These are phyloP conservation scores for Juncus inflexus DNA, from an alignment of 176 grass and related monocot species.

Conservation along the genomic window DNA sequence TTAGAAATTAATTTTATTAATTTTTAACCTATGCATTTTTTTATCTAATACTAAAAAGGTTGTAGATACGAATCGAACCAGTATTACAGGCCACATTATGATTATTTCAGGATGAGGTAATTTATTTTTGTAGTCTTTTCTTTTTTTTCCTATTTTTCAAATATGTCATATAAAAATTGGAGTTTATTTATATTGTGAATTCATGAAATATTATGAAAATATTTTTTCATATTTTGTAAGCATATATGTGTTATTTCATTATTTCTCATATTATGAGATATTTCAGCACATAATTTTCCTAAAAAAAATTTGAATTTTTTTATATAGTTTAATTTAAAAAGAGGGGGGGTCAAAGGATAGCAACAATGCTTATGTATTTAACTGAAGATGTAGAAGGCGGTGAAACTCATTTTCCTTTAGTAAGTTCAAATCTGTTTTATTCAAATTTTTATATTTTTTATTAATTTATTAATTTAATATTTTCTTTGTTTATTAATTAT, in stretches of 20 bases:
- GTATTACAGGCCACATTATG: slow-evolving; percentile 79
- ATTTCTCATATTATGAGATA: too few species aligned
- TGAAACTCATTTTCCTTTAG: slow-evolving; percentile 86
- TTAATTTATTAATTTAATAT: not conserved
- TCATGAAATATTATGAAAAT: too few species aligned
- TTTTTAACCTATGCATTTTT: slow-evolving; percentile 15
- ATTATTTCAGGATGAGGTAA: slow-evolving; percentile 94
- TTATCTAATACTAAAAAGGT: slow-evolving; percentile 34
- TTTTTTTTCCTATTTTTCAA: too few species aligned
- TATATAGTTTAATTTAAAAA: slow-evolving; percentile 77
- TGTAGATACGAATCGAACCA: slow-evolving; percentile 76
- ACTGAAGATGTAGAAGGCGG: slow-evolving; percentile 92
- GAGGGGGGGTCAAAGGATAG: slow-evolving; percentile 88
- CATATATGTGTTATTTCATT: too few species aligned
- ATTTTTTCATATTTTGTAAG: too few species aligned
- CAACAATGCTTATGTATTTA: slow-evolving; percentile 98
- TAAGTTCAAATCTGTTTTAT: slow-evolving; percentile 25
- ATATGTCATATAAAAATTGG: too few species aligned
- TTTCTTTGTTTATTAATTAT: slow-evolving; percentile 1
- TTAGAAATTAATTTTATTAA: slow-evolving; percentile 7
- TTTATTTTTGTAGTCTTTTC: slow-evolving; percentile 7
- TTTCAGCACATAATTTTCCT: too few species aligned
- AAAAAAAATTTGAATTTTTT: slow-evolving; percentile 12
- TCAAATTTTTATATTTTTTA: not conserved
- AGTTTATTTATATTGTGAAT: too few species aligned